Evolutionary conservation across 495 filamentous ascomycete genomes (phyloP).

Genomic region (Hypomontagnella monticulosa): DNA sequence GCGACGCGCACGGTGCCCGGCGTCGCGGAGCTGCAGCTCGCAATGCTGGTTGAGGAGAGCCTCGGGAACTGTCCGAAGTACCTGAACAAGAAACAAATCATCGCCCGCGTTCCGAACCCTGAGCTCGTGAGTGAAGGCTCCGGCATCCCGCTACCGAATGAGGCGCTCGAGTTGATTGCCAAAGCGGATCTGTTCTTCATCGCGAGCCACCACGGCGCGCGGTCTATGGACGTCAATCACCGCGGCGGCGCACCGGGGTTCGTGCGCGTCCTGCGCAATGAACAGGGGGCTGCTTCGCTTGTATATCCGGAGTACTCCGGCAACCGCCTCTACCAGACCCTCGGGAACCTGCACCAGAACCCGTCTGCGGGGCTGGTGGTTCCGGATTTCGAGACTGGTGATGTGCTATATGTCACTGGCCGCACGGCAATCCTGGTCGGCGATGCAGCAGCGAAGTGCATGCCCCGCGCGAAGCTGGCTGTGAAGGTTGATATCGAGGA

Average conservation of each 20-base stretch:
- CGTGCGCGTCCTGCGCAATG: constrained; percentile 69
- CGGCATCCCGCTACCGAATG: constrained; percentile 49
- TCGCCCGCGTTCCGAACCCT: constrained; percentile 62
- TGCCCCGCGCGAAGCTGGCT: constrained; percentile 76
- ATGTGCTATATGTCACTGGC: constrained; percentile 76
- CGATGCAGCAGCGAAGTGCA: constrained; percentile 64
- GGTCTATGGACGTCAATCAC: constrained; percentile 86
- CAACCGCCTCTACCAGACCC: constrained; percentile 82
- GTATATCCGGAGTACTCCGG: constrained; percentile 84
- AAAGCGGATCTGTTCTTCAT: constrained; percentile 82
- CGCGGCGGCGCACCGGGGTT: constrained; percentile 81
- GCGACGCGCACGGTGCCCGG: constrained; percentile 33
- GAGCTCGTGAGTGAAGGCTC: constrained; percentile 55
- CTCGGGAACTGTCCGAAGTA: constrained; percentile 89
- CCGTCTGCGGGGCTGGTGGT: constrained; percentile 72
- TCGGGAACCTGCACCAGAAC: constrained; percentile 75
- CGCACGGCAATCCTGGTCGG: constrained; percentile 69
- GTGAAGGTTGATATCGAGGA: constrained; percentile 70
- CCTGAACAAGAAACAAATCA: constrained; percentile 74
- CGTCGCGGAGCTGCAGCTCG: constrained; percentile 69
- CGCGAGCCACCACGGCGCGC: constrained; percentile 66
- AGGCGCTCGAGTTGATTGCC: constrained; percentile 66
- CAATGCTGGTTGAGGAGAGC: constrained; percentile 72
- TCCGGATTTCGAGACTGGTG: constrained; percentile 74
- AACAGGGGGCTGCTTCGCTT: constrained; percentile 57